Conservation (phyloP, 192 early-diverging fungal species). For the Coemansia sp. region DNA sequence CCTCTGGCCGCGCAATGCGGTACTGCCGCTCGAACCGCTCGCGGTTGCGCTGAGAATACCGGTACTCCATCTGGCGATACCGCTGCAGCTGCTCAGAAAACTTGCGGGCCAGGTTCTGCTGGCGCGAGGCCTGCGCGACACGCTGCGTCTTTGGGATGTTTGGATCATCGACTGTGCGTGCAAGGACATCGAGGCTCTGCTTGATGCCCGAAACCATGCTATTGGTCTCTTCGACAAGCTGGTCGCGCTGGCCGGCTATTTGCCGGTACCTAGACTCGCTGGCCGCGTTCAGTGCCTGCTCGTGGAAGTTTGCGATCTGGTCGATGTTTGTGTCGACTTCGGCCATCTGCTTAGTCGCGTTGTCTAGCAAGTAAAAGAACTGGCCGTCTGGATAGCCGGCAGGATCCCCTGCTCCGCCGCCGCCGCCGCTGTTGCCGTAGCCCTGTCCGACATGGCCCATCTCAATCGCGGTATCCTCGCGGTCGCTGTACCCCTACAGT, state of each 20-base stretch:
- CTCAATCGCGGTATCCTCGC: constrained; percentile 43
- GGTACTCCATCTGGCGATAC: constrained; percentile 51
- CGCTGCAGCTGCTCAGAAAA: constrained; percentile 47
- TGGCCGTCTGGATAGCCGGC: constrained; percentile 26
- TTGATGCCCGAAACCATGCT: constrained; percentile 35
- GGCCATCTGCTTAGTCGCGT: constrained; percentile 35
- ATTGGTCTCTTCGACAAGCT: constrained; percentile 42
- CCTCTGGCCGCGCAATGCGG: constrained; percentile 49
- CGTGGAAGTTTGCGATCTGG: constrained; percentile 41
- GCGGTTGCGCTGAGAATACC: constrained; percentile 51
- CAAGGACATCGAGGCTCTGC: constrained; percentile 40
- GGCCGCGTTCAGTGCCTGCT: constrained; percentile 47
- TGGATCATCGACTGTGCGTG: constrained; percentile 39
- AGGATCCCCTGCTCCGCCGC: constrained; percentile 2
- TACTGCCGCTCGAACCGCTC: constrained; percentile 50
- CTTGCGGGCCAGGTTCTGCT: constrained; percentile 36
- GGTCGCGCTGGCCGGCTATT: constrained; percentile 45
- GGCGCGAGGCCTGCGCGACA: constrained; percentile 34
- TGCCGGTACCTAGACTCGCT: constrained; percentile 46
- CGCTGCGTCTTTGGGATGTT: constrained; percentile 37
- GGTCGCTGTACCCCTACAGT: constrained; percentile 34
- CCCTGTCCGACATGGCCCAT: constrained; percentile 23
- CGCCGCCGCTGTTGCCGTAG: constrained; percentile 9
- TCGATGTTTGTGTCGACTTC: constrained; percentile 37
- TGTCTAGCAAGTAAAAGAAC: constrained; percentile 40